Evolutionary conservation across 345 rosid species (phyloP), one percentile per base, ranked within the genome.

Genomic region (Punica granatum): DNA sequence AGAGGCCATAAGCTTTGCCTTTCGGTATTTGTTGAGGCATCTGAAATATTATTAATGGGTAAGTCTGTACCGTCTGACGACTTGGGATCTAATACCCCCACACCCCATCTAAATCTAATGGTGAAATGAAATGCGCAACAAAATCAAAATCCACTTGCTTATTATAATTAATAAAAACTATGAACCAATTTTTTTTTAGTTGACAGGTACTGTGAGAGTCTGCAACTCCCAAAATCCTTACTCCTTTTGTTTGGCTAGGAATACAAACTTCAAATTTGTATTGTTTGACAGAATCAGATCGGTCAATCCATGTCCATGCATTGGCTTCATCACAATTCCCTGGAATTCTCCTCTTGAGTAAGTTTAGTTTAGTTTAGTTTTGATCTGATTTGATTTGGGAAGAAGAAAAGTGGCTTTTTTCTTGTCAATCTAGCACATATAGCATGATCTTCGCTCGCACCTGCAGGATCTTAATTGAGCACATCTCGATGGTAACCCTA

Each of bases 61-160:
- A 5, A 46, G 51, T 46, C 51, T 19, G n/a, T 46, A 7, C n/a
- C n/a, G n/a, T n/a, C n/a, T n/a, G n/a, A 7, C 23, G n/a, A n/a
- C 11, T 51, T 4, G 12, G 58, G 58, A 51, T 51, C 58, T 51
- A 51, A 51, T 51, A 51, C 58, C 58, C 58, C 58, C n/a, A n/a
- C n/a, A n/a, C n/a, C n/a, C n/a, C n/a, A n/a, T n/a, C n/a, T n/a
- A n/a, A n/a, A 23, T 30, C 28, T n/a, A 51, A 6, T 51, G 58
- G 30, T 23, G 58, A n/a, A n/a, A n/a, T n/a, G n/a, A n/a, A 51
- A 51, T 51, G 58, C 58, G 28, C 28, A n/a, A 51, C n/a, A n/a
- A n/a, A n/a, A n/a, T n/a, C 28, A 51, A 23, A 21, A 23, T 23
- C 30, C 58, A 51, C 58, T 51, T 51, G 28, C 58, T 51, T 51